Evolutionary conservation across 495 filamentous ascomycete species (phyloP).

Genomic region (Penicillium psychrofluorescens): DNA sequence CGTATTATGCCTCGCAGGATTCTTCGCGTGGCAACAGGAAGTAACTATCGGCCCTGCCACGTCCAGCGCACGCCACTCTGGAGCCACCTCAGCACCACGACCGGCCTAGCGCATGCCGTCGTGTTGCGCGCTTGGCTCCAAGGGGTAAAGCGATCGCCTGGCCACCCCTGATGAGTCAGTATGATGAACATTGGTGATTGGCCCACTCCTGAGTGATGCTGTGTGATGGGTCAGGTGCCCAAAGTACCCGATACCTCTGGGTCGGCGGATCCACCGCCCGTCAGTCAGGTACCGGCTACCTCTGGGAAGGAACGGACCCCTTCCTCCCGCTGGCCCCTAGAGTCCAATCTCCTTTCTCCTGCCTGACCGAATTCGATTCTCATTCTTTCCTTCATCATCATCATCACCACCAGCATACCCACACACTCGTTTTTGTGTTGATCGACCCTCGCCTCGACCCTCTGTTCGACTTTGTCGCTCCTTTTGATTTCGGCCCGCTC

Average conservation of each 20-base stretch:
- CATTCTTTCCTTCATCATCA: neutral
- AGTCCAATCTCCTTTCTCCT: neutral
- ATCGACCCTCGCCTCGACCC: too few species aligned
- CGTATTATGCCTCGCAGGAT: too few species aligned
- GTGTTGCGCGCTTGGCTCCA: neutral
- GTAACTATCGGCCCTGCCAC: too few species aligned
- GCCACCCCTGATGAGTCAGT: slow-evolving; percentile 1
- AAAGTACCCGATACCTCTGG: too few species aligned
- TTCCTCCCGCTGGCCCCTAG: neutral
- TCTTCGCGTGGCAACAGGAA: too few species aligned
- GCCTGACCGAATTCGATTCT: neutral
- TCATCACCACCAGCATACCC: neutral
- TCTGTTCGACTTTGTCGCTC: too few species aligned
- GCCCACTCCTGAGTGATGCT: too few species aligned
- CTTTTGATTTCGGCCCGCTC: neutral
- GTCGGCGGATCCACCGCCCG: too few species aligned
- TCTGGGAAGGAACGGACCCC: slow-evolving; percentile 3
- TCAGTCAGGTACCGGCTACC: neutral
- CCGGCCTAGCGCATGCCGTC: too few species aligned
- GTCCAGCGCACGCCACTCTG: too few species aligned
- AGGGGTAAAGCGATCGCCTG: slow-evolving; percentile 3
- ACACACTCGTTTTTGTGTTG: neutral
- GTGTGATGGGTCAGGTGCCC: too few species aligned
- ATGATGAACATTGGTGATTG: neutral
- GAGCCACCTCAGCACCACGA: too few species aligned